Base-by-base conservation (phyloP, 495 filamentous ascomycete genomes). In the Viridothelium virens region DNA sequence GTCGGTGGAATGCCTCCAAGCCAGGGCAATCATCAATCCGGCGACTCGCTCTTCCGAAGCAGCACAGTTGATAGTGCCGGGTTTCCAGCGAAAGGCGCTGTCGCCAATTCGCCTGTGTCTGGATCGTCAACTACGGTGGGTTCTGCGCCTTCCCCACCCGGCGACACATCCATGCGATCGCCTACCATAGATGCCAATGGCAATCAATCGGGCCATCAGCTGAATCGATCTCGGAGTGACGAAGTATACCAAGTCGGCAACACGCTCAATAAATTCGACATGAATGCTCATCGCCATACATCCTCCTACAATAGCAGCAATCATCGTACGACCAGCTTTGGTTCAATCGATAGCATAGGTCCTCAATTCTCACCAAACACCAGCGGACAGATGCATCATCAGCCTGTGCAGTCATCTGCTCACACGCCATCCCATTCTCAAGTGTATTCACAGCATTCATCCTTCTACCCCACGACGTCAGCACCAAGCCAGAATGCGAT, bases 201-300 rank as follows among this genome's bases (percentile, higher is more conserved):
- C 31, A 10, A 10, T 59, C 31, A 33, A 59, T 0, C 31, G 53
- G 31, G 25, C n/a, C 53, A 59, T 59, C 53, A 59, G 31, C 25
- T 59, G 33, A 18, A 59, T 18, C 53, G 53, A 59, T 59, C 53
- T 33, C 53, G 18, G 18, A 59, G 53, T 59, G 53, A 59, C 31
- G 53, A 59, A 14, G 18, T 59, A 9, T 59, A 59, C 14, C 53
- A 59, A 36, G 53, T 59, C 7, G 11, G 53, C 6, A 59, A 59
- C 36, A 36, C 11, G 6, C n/a, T 59, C 6, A 59, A 59, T 5
- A 59, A 18, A 36, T 59, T 59, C 36, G 53, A 36, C 18, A 33
- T 59, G 25, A 59, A 59, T 36, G 53, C 6, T 36, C n/a, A 18
- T 34, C 53, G 25, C 5, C 53, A 59, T 6, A 6, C 31, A 7